A percentile compares a stretch with the other conserved stretches of the same genome.
Conservation (phyloP, 768 basidiomycete genomes). For the Rubroboletus pulcherrimus region DNA sequence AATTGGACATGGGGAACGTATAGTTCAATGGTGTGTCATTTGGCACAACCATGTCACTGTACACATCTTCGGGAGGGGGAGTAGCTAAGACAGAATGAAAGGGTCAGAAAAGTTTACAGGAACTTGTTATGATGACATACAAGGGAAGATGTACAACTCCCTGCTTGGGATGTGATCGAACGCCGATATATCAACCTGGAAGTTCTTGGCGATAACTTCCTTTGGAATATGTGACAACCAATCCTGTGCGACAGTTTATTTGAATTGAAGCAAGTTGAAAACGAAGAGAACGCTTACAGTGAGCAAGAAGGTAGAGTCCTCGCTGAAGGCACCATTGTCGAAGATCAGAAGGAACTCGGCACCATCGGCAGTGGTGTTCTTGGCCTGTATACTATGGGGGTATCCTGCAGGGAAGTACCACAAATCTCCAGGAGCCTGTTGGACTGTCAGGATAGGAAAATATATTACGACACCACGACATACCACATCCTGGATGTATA, state of each 20-base stretch:
- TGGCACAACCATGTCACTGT: constrained; percentile 44
- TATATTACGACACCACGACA: constrained; percentile 20
- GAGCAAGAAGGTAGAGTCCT: constrained; percentile 54
- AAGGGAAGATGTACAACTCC: constrained; percentile 55
- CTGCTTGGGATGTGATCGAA: constrained; percentile 53
- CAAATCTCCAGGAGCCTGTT: constrained; percentile 39
- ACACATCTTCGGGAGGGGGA: constrained; percentile 40
- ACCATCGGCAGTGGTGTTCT: constrained; percentile 42
- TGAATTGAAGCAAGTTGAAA: not conserved
- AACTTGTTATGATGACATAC: constrained; percentile 19
- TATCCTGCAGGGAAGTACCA: constrained; percentile 60
- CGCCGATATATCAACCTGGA: constrained; percentile 42
- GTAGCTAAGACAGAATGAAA: constrained; percentile 27
- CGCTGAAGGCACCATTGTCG: constrained; percentile 44
- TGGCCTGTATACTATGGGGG: constrained; percentile 56
- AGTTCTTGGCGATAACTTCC: constrained; percentile 62
- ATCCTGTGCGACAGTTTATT: constrained; percentile 38
- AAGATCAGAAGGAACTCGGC: constrained; percentile 52
- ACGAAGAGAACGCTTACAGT: constrained; percentile 11
- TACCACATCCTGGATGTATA: constrained; percentile 53
- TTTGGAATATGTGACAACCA: constrained; percentile 64
- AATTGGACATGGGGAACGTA: constrained; percentile 51
- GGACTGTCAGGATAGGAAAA: constrained; percentile 11
- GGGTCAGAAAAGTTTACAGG: not conserved
- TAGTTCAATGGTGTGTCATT: constrained; percentile 51